A percentile compares a stretch with the other conserved stretches of the same genome.
Conservation (phyloP, 352 stramenopile species). For the Phytophthora megakarya region DNA sequence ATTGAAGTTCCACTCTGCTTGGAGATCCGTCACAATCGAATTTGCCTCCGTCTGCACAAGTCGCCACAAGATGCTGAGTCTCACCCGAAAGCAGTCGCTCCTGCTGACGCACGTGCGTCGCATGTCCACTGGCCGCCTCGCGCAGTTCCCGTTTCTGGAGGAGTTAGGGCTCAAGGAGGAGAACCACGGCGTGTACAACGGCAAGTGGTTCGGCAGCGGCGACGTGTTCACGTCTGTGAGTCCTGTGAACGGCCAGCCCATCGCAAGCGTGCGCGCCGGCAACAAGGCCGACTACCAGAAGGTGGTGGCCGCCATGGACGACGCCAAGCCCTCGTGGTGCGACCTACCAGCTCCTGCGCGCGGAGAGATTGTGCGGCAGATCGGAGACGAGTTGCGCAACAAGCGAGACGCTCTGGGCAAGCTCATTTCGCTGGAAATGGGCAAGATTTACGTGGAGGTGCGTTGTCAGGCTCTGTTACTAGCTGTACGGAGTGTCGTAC, state of each 20-base stretch:
- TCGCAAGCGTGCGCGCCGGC: constrained; percentile 83
- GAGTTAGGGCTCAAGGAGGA: constrained; percentile 83
- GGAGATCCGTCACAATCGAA: constrained; percentile 35
- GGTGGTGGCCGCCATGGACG: constrained; percentile 82
- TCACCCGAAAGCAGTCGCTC: constrained; percentile 21
- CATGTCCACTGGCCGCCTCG: constrained; percentile 36
- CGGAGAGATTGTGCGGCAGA: constrained; percentile 93
- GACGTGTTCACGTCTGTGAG: constrained; percentile 84
- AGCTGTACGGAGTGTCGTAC: background rate
- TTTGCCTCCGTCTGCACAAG: constrained; percentile 13
- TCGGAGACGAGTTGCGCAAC: constrained; percentile 87
- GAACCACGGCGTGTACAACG: constrained; percentile 87
- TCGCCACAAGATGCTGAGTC: constrained; percentile 28
- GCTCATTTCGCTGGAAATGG: constrained; percentile 93
- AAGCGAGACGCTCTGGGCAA: constrained; percentile 91
- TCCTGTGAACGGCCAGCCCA: constrained; percentile 81
- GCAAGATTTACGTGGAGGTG: constrained; percentile 92
- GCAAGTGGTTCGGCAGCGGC: constrained; percentile 87
- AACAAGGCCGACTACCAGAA: constrained; percentile 86
- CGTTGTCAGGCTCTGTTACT: background rate
- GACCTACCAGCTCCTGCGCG: constrained; percentile 85
- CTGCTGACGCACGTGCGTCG: constrained; percentile 29
- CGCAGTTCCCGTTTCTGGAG: constrained; percentile 77
- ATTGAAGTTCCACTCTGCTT: constrained; percentile 27
- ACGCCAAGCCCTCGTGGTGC: constrained; percentile 85